phyloP scores from a whole-genome alignment of 139 green algal genomes.

The Chlamydomonas sp. region DNA sequence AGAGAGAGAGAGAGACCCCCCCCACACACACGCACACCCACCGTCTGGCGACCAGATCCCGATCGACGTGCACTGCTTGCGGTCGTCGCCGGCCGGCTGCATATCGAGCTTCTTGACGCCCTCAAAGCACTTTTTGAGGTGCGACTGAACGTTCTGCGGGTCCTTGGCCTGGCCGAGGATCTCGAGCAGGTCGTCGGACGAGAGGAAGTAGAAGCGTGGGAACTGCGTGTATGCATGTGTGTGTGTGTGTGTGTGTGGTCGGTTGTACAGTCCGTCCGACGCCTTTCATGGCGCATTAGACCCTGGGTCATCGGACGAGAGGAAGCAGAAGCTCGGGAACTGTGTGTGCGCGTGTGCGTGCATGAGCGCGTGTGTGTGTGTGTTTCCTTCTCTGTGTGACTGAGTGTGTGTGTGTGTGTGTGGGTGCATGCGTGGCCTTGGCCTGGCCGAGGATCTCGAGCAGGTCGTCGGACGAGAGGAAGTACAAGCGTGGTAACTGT shows the following conservation, averaged over 20 bases:
- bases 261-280: no score
- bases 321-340: constrained; percentile 90
- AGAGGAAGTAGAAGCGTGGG: constrained; percentile 90
- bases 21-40: no score
- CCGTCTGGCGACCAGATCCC: constrained; percentile 66
- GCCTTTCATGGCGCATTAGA: no score
- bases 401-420: no score
- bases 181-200: constrained; percentile 77
- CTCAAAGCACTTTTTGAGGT: constrained; percentile 89
- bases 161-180: constrained; percentile 85
- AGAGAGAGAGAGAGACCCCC: no score
- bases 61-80: constrained; percentile 48
- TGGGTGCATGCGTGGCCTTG: constrained; percentile 34
- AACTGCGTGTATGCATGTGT: no score
- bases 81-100: constrained; percentile 57
- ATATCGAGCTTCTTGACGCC: constrained; percentile 59
- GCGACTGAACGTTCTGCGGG: constrained; percentile 72
- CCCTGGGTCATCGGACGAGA: constrained; percentile 78
- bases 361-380: no score
- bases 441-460: constrained; percentile 85
- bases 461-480: constrained; percentile 80
- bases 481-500: constrained; percentile 90
- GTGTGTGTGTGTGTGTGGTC: no score
- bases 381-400: no score
- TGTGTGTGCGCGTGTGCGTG: no score